A percentile compares a stretch with the other conserved stretches of the same genome.
These are phyloP conservation scores for Populus nigra DNA, from an alignment of 345 rosid species.

Conservation along the genomic window DNA sequence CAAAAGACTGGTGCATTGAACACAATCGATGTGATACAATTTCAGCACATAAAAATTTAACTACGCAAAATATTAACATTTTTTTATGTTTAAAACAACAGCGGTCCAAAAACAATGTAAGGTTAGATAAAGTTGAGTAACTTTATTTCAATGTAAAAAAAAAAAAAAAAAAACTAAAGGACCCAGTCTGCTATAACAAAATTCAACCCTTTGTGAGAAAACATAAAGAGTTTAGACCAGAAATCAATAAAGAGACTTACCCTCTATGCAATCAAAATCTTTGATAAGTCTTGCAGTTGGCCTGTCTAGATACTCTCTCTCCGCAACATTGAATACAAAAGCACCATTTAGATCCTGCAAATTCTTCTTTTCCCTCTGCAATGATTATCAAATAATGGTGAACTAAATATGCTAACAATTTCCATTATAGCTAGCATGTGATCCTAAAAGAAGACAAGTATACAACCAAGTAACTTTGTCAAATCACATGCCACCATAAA, in stretches of 20 bases:
- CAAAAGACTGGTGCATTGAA: too few relatives aligned
- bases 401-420: conserved; percentile 1
- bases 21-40: too few relatives aligned
- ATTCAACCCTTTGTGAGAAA: too few relatives aligned
- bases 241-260: conserved; percentile 29
- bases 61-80: too few relatives aligned
- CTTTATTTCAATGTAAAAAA: too few relatives aligned
- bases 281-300: conserved; percentile 87
- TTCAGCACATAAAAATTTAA: too few relatives aligned
- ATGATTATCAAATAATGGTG: conserved; percentile 14
- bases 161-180: too few relatives aligned
- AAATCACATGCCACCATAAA: background rate
- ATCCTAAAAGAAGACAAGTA: background rate
- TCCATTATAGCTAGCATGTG: background rate
- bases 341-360: conserved; percentile 77
- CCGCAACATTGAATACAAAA: conserved; percentile 72
- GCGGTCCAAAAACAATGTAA: too few relatives aligned
- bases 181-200: too few relatives aligned
- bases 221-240: too few relatives aligned
- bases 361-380: conserved; percentile 91
- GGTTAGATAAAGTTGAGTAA: too few relatives aligned
- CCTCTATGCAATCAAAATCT: conserved; percentile 69
- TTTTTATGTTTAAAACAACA: too few relatives aligned
- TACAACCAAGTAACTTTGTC: background rate
- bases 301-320: conserved; percentile 71